These are phyloP conservation scores for Microstegium vimineum DNA, from an alignment of 176 grass and related monocot species.

Conservation along the genomic window DNA sequence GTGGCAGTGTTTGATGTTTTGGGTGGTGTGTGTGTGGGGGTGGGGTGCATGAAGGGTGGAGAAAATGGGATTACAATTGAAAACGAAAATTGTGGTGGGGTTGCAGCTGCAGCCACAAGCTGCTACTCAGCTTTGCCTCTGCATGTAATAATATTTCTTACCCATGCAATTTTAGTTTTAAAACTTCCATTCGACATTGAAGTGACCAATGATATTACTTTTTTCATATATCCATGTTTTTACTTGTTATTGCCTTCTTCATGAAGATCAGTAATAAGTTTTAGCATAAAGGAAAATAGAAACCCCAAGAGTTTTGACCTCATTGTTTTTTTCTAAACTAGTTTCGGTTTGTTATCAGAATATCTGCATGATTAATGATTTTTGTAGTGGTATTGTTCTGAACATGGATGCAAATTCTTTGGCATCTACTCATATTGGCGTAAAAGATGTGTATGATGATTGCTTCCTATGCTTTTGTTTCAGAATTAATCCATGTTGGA, in stretches of 20 bases:
- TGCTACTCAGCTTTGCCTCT: background rate
- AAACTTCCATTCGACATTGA: background rate
- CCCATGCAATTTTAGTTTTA: background rate
- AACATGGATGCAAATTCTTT: background rate
- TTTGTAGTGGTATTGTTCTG: background rate
- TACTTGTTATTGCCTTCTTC: background rate
- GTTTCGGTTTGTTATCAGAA: background rate
- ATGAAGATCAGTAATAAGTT: too few species aligned
- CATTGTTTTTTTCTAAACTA: background rate
- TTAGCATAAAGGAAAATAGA: background rate
- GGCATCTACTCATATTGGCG: background rate
- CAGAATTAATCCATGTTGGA: constrained; percentile 96
- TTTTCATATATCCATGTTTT: background rate
- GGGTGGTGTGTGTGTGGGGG: too few species aligned
- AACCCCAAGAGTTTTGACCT: background rate
- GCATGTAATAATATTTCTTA: background rate
- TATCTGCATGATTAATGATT: background rate
- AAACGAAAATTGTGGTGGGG: background rate
- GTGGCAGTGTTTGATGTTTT: too few species aligned
- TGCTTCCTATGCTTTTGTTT: constrained; percentile 3
- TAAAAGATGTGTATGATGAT: background rate
- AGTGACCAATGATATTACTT: background rate
- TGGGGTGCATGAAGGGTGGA: background rate
- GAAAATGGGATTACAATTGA: background rate
- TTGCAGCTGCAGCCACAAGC: background rate